A percentile compares a stretch with the other conserved stretches of the same genome.
These are phyloP conservation scores for Picea sitchensis DNA, from an alignment of 75 land plant species.

Conservation along the genomic window DNA sequence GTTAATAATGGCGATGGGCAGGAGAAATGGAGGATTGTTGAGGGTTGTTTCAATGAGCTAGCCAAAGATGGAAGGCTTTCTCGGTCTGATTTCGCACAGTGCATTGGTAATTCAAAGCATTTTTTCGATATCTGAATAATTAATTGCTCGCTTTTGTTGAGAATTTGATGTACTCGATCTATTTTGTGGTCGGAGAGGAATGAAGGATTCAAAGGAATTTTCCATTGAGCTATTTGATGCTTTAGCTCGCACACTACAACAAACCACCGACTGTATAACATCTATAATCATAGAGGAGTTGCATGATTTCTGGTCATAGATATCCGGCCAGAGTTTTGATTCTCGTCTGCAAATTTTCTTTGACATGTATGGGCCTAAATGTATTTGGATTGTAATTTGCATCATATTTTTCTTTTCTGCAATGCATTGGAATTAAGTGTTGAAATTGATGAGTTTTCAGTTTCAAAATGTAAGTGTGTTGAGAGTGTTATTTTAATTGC, in stretches of 20 bases:
- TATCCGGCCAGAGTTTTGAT: constrained; percentile 88
- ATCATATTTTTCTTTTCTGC: too few relatives aligned
- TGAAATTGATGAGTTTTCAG: background rate
- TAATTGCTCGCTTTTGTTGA: too few relatives aligned
- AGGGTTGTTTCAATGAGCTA: constrained; percentile 58
- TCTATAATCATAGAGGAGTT: constrained; percentile 71
- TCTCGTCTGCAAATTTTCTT: constrained; percentile 97
- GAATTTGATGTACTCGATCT: background rate
- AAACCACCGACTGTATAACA: too few relatives aligned
- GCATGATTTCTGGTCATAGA: constrained; percentile 76
- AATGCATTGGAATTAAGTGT: background rate
- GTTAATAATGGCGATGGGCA: constrained; percentile 39
- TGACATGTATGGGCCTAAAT: constrained; percentile 58
- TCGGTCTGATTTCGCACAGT: constrained; percentile 78
- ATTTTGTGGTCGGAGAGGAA: constrained; percentile 34
- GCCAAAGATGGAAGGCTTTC: constrained; percentile 55
- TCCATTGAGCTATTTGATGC: constrained; percentile 85
- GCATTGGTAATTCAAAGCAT: constrained; percentile 60
- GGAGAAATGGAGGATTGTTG: constrained; percentile 56
- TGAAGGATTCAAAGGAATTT: constrained; percentile 95
- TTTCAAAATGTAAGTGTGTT: background rate
- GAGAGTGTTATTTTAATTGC: background rate
- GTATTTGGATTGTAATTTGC: background rate
- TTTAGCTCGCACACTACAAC: constrained; percentile 45
- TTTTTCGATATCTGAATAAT: background rate